Conservation (phyloP, 2,329 filamentous ascomycete species). For the Colletotrichum cuscutae region DNA sequence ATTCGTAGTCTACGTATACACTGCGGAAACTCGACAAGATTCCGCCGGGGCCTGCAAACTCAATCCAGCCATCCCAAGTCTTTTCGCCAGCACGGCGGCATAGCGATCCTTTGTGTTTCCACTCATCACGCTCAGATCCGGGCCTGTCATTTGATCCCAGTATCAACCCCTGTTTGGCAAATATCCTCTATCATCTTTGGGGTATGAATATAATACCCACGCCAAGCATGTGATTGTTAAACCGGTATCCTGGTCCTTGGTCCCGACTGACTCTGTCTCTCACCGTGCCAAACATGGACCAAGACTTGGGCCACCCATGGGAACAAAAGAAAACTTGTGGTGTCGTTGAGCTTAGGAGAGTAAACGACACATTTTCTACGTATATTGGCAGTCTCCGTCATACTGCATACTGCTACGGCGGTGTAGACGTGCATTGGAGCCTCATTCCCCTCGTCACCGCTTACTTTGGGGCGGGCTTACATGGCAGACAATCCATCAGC, state of each 20-base stretch:
- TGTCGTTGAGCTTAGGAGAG: neutral
- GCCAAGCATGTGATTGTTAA: conserved; percentile 21
- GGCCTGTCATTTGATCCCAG: neutral
- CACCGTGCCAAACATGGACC: neutral
- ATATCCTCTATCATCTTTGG: neutral
- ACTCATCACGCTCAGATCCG: neutral
- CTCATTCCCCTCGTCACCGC: neutral
- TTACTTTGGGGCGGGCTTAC: neutral
- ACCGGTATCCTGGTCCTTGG: neutral
- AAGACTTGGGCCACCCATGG: conserved; percentile 3
- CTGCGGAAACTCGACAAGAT: neutral
- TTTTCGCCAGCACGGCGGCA: neutral
- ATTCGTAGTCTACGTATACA: neutral
- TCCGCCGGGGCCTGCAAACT: conserved; percentile 13
- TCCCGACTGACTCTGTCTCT: neutral
- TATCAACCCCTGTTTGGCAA: neutral
- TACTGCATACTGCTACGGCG: neutral
- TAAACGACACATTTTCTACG: neutral
- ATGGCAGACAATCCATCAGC: neutral
- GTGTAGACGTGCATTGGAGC: neutral
- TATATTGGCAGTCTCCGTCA: neutral
- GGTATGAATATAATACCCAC: neutral
- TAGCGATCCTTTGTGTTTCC: neutral
- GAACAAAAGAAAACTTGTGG: conserved; percentile 3
- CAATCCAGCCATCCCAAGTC: conserved; percentile 14